These are phyloP conservation scores for Croton laevigatus DNA, from an alignment of 441 rosid genomes.

Conservation along the genomic window DNA sequence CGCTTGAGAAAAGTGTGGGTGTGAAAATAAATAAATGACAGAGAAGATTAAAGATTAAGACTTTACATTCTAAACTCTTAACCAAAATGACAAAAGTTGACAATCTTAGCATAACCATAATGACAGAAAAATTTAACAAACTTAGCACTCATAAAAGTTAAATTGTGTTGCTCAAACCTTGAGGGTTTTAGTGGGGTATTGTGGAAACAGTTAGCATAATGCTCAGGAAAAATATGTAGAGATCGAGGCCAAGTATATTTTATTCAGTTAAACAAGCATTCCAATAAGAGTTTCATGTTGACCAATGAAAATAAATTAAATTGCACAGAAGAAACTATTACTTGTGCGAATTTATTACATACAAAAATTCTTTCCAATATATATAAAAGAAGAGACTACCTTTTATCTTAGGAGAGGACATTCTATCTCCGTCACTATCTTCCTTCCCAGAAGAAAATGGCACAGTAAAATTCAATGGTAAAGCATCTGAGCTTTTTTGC, in stretches of 20 bases:
- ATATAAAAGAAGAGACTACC: constrained; percentile 26
- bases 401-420: constrained; percentile 30
- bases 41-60: not conserved
- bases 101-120: not conserved
- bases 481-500: constrained; percentile 18
- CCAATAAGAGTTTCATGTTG: not conserved
- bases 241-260: not conserved
- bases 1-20: too few species aligned
- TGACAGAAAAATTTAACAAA: too few species aligned
- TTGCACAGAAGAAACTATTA: not conserved
- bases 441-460: constrained; percentile 17
- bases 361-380: too few species aligned
- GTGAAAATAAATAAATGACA: too few species aligned
- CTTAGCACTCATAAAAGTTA: not conserved
- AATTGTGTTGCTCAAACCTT: not conserved
- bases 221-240: too few species aligned
- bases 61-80: not conserved
- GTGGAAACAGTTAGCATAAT: too few species aligned
- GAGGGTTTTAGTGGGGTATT: not conserved
- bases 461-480: constrained; percentile 23
- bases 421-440: constrained; percentile 16
- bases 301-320: not conserved
- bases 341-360: not conserved
- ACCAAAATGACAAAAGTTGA: not conserved
- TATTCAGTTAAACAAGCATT: not conserved